These are phyloP conservation scores for Thielaviopsis punctulata DNA, from an alignment of 2,329 filamentous ascomycete species.

Conservation along the genomic window DNA sequence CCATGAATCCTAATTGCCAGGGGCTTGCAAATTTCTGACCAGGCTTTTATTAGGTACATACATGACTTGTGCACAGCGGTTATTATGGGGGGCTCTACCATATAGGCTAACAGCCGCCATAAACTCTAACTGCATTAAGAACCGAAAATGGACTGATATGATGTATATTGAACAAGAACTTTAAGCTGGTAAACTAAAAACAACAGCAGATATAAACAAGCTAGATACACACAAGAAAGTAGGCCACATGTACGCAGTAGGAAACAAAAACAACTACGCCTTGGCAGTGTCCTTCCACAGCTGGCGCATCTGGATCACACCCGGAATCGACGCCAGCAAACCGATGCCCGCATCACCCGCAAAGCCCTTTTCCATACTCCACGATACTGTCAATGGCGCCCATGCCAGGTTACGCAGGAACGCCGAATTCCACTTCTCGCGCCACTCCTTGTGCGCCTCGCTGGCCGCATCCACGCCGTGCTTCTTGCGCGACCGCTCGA, in stretches of 20 bases:
- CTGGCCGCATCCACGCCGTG: constrained; percentile 19
- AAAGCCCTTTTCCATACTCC: constrained; percentile 50
- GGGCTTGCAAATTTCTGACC: not conserved
- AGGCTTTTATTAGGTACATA: not conserved
- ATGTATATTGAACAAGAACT: not conserved
- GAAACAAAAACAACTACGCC: not conserved
- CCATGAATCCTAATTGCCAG: not conserved
- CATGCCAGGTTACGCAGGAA: constrained; percentile 56
- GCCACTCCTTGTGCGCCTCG: constrained; percentile 28
- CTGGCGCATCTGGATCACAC: constrained; percentile 23
- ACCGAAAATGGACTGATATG: too few relatives aligned
- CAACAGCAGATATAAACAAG: not conserved
- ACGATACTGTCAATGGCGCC: constrained; percentile 72
- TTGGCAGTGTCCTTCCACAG: constrained; percentile 21
- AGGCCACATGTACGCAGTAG: too few relatives aligned
- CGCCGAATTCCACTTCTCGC: constrained; percentile 42
- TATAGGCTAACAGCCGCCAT: too few relatives aligned
- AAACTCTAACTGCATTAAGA: too few relatives aligned
- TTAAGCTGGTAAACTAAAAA: not conserved
- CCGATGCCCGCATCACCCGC: constrained; percentile 20
- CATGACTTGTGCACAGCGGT: too few relatives aligned
- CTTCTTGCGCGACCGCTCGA: constrained; percentile 26
- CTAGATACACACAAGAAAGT: not conserved
- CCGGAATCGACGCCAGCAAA: constrained; percentile 21
- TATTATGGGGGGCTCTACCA: too few relatives aligned